Conservation (phyloP, 257 asterid species). For the Anisodus acutangulus region DNA sequence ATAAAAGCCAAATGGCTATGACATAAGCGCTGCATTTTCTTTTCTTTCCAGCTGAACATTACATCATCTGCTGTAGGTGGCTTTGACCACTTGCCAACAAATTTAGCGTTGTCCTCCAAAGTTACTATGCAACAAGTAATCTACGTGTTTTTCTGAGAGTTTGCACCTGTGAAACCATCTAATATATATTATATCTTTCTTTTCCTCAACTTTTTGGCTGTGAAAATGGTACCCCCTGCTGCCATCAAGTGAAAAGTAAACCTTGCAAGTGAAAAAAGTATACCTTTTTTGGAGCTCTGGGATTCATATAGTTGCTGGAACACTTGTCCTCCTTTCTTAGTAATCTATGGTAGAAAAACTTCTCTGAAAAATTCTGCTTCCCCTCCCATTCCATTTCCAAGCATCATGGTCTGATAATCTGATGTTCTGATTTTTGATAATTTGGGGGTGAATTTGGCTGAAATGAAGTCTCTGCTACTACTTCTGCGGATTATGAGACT, state of each 20-base stretch:
- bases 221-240: background rate
- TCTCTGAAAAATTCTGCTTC: background rate
- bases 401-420: background rate
- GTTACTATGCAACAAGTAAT: constrained; percentile 19
- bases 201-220: background rate
- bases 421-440: background rate
- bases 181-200: background rate
- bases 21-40: background rate
- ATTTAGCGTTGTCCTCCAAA: constrained; percentile 2
- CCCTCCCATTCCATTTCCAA: background rate
- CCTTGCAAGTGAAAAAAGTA: too few species aligned
- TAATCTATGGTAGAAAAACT: background rate
- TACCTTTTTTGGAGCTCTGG: background rate
- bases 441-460: background rate
- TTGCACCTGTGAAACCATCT: background rate
- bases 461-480: background rate
- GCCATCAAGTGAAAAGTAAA: background rate
- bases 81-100: background rate
- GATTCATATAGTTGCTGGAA: background rate
- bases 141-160: background rate
- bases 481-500: background rate
- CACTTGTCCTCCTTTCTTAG: background rate
- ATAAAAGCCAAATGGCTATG: background rate
- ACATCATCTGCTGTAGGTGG: background rate
- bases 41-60: background rate